phyloP scores from a whole-genome alignment of 2,329 filamentous ascomycete species.

The Paecilomyces fulvus region DNA sequence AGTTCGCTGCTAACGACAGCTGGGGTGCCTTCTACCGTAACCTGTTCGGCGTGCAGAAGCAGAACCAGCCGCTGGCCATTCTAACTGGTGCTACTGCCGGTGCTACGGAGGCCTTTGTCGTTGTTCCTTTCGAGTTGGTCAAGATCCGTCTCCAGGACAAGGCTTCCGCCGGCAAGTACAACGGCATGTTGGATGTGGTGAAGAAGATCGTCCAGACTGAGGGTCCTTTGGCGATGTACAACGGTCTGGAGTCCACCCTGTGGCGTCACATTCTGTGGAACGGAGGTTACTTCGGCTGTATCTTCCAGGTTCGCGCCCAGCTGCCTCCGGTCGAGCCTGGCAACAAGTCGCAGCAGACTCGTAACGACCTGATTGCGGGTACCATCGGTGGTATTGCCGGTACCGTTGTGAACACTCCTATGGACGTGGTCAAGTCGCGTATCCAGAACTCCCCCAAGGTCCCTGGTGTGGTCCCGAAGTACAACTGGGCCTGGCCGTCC shows the following conservation, averaged over 20 bases:
- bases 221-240: conserved; percentile 82
- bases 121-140: conserved; percentile 95
- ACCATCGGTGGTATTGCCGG: conserved; percentile 80
- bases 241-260: conserved; percentile 90
- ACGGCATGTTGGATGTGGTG: conserved; percentile 46
- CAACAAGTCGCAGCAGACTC: conserved; percentile 70
- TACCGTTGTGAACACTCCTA: conserved; percentile 87
- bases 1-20: conserved; percentile 97
- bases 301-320: conserved; percentile 87
- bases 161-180: conserved; percentile 71
- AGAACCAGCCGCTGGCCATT: conserved; percentile 85
- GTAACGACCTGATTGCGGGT: conserved; percentile 82
- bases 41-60: conserved; percentile 72
- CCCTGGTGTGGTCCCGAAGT: conserved; percentile 76
- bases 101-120: conserved; percentile 91
- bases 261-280: conserved; percentile 97
- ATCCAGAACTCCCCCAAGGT: conserved; percentile 91
- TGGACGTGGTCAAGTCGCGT: conserved; percentile 96
- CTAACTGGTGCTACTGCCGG: conserved; percentile 91
- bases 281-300: conserved; percentile 93
- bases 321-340: conserved; percentile 63
- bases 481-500: conserved; percentile 96
- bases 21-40: conserved; percentile 94
- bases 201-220: conserved; percentile 68
- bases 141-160: conserved; percentile 98